phyloP scores from a whole-genome alignment of 306 rosid genomes.

The Acacia acuminata region DNA sequence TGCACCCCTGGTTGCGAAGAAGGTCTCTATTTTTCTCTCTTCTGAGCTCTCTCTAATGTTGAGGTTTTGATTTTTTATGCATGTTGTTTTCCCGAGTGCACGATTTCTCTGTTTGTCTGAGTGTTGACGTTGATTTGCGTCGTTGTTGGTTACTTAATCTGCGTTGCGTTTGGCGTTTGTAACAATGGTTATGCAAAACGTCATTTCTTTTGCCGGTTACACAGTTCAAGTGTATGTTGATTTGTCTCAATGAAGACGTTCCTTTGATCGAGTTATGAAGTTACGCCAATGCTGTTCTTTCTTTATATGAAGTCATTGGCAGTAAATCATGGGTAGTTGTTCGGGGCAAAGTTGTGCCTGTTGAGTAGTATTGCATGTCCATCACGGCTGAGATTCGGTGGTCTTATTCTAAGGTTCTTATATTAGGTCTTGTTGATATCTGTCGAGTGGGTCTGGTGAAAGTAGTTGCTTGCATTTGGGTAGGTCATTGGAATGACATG shows the following conservation, averaged over 20 bases:
- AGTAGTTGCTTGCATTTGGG: conserved; percentile 6
- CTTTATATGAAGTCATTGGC: conserved; percentile 26
- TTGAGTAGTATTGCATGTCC: conserved; percentile 29
- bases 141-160: conserved; percentile 41
- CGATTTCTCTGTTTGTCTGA: not conserved
- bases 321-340: conserved; percentile 20
- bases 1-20: conserved; percentile 99
- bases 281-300: conserved; percentile 26
- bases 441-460: conserved; percentile 3
- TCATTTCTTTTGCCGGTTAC: conserved; percentile 15
- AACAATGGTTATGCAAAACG: conserved; percentile 25
- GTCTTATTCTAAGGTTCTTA: conserved; percentile 18
- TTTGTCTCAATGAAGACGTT: conserved; percentile 61
- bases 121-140: conserved; percentile 58
- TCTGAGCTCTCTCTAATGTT: not conserved
- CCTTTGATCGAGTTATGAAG: conserved; percentile 20
- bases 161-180: conserved; percentile 35
- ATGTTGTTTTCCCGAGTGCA: conserved; percentile 24
- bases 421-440: conserved; percentile 25
- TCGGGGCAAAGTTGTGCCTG: conserved; percentile 21
- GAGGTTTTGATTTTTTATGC: conserved; percentile 18
- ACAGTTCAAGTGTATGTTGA: conserved; percentile 67
- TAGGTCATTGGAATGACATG: not conserved
- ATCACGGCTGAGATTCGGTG: conserved; percentile 13
- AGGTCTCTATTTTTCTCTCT: conserved; percentile 54